Evolutionary conservation across 371 early-diverging fungal genomes (phyloP).

Genomic region (Mortierella sp.): DNA sequence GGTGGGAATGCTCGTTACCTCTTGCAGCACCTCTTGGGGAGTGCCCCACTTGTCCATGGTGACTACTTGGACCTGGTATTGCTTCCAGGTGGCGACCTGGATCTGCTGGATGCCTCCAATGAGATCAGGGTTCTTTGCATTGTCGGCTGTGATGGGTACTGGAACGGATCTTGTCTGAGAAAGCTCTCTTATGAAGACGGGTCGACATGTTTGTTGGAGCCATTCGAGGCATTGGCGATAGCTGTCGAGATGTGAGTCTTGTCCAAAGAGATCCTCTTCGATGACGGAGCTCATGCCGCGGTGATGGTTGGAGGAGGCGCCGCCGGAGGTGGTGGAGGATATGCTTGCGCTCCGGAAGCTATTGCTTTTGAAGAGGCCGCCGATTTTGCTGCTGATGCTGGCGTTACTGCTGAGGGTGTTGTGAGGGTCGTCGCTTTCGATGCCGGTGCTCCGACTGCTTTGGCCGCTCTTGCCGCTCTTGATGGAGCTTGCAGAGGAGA

Average conservation of each 20-base stretch:
- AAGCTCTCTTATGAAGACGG: conserved; percentile 49
- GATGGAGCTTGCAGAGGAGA: conserved; percentile 44
- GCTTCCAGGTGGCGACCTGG: conserved; percentile 47
- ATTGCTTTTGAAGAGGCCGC: conserved; percentile 33
- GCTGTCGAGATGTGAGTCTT: conserved; percentile 25
- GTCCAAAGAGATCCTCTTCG: conserved; percentile 22
- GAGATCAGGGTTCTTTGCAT: conserved; percentile 33
- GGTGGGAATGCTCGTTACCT: no score
- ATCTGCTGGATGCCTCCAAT: conserved; percentile 41
- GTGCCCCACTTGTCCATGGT: conserved; percentile 45
- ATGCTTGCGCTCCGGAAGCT: conserved; percentile 43
- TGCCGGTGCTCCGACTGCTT: conserved; percentile 11
- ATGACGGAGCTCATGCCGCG: conserved; percentile 27
- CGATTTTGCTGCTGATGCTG: conserved; percentile 17
- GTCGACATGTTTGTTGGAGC: conserved; percentile 53
- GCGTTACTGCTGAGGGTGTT: conserved; percentile 11
- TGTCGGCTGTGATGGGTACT: conserved; percentile 42
- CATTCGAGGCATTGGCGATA: conserved; percentile 50
- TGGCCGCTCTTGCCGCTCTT: conserved; percentile 45
- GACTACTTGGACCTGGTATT: conserved; percentile 39
- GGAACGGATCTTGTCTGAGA: conserved; percentile 17
- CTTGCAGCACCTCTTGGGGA: conserved; percentile 44
- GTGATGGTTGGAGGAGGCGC: conserved; percentile 6
- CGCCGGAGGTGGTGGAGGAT: conserved; percentile 31
- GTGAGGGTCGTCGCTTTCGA: background rate